Percentiles rank a stretch among this genome's conserved stretches.
phyloP scores from a whole-genome alignment of 331 rosid species.

The Quercus tomentella region DNA sequence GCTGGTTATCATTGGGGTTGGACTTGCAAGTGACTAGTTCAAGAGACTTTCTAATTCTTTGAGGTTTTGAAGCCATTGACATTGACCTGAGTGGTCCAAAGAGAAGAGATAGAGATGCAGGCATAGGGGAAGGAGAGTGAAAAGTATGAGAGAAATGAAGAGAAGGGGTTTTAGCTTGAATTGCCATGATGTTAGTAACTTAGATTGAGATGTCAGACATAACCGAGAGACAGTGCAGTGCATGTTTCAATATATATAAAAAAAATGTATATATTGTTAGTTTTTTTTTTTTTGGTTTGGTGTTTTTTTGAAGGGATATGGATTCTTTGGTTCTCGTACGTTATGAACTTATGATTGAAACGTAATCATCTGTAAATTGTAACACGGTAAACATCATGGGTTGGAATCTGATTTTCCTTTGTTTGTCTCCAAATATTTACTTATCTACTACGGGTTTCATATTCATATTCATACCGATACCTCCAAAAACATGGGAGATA shows the following conservation, averaged over 20 bases:
- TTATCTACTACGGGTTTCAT: too few species aligned
- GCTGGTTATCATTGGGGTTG: conserved; percentile 24
- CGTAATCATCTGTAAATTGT: not conserved
- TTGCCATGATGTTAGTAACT: conserved; percentile 15
- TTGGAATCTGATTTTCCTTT: too few species aligned
- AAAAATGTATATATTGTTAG: not conserved
- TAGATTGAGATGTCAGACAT: not conserved
- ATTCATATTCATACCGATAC: too few species aligned
- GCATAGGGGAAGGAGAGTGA: conserved; percentile 24
- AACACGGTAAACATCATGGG: not conserved
- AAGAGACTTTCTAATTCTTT: conserved; percentile 27
- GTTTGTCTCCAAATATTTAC: too few species aligned
- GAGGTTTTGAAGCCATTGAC: conserved; percentile 13
- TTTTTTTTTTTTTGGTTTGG: not conserved
- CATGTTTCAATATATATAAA: not conserved
- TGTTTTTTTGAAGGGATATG: conserved; percentile 14
- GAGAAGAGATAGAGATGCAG: conserved; percentile 22
- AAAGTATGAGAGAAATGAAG: conserved; percentile 25
- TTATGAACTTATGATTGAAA: not conserved
- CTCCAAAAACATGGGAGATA: too few species aligned
- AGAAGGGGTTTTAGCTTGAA: conserved; percentile 14
- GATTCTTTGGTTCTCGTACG: conserved; percentile 23
- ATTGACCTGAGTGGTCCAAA: conserved; percentile 13
- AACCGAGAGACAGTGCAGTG: not conserved
- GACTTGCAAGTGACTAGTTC: conserved; percentile 42